Evolutionary conservation across 805 yeast genomes (phyloP), one percentile per base, ranked within the genome.

Genomic region (Barnettozyma californica): DNA sequence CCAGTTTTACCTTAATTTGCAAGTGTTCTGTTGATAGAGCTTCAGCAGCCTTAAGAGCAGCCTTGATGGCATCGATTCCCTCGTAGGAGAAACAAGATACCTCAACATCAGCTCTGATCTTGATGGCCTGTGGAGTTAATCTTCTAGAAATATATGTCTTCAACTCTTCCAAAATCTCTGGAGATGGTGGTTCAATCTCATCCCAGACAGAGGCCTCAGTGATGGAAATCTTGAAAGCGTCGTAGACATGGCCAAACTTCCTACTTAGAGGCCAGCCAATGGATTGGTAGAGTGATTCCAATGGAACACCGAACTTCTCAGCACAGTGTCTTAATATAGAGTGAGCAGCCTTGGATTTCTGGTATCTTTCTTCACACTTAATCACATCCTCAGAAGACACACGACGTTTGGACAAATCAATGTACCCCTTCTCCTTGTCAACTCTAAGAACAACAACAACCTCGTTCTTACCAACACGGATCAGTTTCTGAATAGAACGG

Each of bases 321-420:
- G 99, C 97, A 69, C 97, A 94, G 69, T 94, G 97, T 71, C 99
- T 86, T 66, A 94, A 76, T 63, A 94, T 94, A n/a, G 97, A 90
- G 73, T 94, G 97, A 49, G 95, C 97, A 39, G 97, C 94, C 74
- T 94, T 94, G 56, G 96, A 86, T 72, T 91, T 92, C 73, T 88
- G 92, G 73, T 87, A 94, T 70, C 95, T 82, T 73, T 94, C 99
- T 73, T 94, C 99, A 77, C 98, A 94, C 70, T 89, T 89, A 62
- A 85, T 83, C 57, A 94, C 92, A 69, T 94, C 99, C 73, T 94
- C 99, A 35, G 97, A 84, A n/a, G 95, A 84, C 48, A 92, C 99
- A 68, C 97, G 84, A 80, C 98, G 91, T 71, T 94, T 94, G 49
- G 97, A 90, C 64, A 94, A 77, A 73, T 94, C 99, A 66, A 94